These are phyloP conservation scores for Bipolaris victoriae DNA, from an alignment of 2,329 filamentous ascomycete genomes.

Conservation along the genomic window DNA sequence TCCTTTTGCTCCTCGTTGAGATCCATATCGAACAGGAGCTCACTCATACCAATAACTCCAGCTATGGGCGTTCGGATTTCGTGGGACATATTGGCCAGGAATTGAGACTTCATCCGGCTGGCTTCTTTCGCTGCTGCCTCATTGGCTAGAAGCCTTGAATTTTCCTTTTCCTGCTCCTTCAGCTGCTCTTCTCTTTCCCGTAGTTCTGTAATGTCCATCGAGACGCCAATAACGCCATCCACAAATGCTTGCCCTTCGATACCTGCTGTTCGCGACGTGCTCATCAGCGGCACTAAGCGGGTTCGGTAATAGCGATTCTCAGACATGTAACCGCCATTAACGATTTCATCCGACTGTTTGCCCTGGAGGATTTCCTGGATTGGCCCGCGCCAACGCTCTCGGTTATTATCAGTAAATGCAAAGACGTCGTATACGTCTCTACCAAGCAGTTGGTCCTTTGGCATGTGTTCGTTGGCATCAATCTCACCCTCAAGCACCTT, in stretches of 20 bases:
- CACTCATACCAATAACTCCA: constrained; percentile 80
- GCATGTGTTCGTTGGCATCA: constrained; percentile 50
- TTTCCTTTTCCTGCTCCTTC: constrained; percentile 70
- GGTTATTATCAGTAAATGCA: constrained; percentile 31
- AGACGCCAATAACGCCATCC: constrained; percentile 77
- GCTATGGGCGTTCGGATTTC: constrained; percentile 80
- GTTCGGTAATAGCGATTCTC: constrained; percentile 73
- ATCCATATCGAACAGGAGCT: constrained; percentile 71
- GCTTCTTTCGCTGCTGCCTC: constrained; percentile 81
- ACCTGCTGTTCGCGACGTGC: constrained; percentile 61
- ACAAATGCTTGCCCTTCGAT: constrained; percentile 61
- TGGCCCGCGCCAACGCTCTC: constrained; percentile 59
- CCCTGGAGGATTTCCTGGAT: constrained; percentile 71
- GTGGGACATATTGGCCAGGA: constrained; percentile 82
- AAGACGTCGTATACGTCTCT: constrained; percentile 71
- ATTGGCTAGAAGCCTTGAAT: constrained; percentile 72
- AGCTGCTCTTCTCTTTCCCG: constrained; percentile 69
- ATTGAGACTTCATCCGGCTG: constrained; percentile 79
- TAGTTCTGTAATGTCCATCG: constrained; percentile 78
- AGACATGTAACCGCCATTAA: constrained; percentile 64
- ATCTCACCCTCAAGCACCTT: constrained; percentile 74
- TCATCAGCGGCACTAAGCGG: constrained; percentile 70
- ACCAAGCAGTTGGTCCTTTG: constrained; percentile 55
- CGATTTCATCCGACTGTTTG: constrained; percentile 63
- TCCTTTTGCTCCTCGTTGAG: constrained; percentile 74